Base-by-base conservation (phyloP, 768 basidiomycete species). In the Rhodocollybia butyracea region DNA sequence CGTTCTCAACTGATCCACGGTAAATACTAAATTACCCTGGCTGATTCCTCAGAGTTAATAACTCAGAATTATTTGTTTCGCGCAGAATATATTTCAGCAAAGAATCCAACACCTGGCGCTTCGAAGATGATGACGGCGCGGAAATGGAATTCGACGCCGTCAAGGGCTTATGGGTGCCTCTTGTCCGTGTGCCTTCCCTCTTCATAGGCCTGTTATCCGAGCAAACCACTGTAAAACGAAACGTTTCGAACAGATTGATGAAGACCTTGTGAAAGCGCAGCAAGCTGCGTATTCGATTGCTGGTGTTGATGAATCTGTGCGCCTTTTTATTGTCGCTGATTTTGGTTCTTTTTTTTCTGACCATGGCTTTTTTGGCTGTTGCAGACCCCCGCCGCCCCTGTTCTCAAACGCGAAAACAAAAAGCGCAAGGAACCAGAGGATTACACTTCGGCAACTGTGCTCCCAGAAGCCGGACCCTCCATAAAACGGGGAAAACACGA, bases 281-380 rank as follows among this genome's bases (percentile, higher is more conserved):
- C 97, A 98, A 74, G 94, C 93, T 1, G 95, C 94, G 1, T 99
- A 99, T 70, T 88, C 93, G 0, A 78, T 99, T 1, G 78, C 77
- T 13, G 97, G 96, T 10, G 94, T 99, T 22, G 96, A 99, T 67
- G 97, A 98, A 76, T 82, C 86, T 74, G 95, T 92, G 68, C 66
- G 85, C 71, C 56, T 36, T 30, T 30, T 22, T n/a, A n/a, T n/a
- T n/a, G n/a, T n/a, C n/a, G n/a, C n/a, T n/a, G n/a, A n/a, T n/a
- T n/a, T n/a, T n/a, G n/a, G n/a, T n/a, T n/a, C n/a, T 31, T 41
- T 31, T 34, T 29, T 48, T 58, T 32, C n/a, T n/a, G n/a, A n/a
- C n/a, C n/a, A n/a, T n/a, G n/a, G n/a, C n/a, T n/a, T n/a, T n/a
- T n/a, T n/a, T n/a, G n/a, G n/a, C n/a, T n/a, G n/a, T n/a, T n/a